Evolutionary conservation across 1,139 yeast genomes (phyloP).

Genomic region (Candida smagusa): DNA sequence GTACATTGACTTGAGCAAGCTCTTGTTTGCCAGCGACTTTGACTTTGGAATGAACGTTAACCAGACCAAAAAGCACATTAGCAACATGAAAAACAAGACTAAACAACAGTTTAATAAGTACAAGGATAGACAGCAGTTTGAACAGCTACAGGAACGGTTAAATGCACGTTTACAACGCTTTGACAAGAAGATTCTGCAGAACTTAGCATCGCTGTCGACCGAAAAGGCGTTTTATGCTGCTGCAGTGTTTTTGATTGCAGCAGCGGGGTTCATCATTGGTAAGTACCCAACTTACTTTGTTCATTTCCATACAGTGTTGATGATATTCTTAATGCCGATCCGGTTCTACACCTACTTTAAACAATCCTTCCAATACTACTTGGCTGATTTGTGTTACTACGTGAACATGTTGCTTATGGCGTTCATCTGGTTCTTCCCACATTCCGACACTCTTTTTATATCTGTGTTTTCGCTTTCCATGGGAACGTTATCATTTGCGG

Average conservation of each 20-base stretch:
- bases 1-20: conserved; percentile 36
- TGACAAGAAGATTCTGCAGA: conserved; percentile 52
- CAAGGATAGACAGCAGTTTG: conserved; percentile 14
- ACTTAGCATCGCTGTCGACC: conserved; percentile 56
- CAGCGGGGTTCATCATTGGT: conserved; percentile 76
- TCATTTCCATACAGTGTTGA: conserved; percentile 63
- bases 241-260: conserved; percentile 65
- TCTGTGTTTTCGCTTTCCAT: conserved; percentile 83
- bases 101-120: conserved; percentile 28
- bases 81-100: conserved; percentile 36
- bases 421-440: conserved; percentile 81
- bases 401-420: conserved; percentile 69
- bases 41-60: conserved; percentile 40
- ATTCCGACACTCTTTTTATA: conserved; percentile 66
- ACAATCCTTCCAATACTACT: conserved; percentile 73
- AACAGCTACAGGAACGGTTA: conserved; percentile 25
- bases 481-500: conserved; percentile 92
- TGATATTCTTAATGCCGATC: conserved; percentile 72
- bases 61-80: conserved; percentile 33
- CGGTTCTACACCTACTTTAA: conserved; percentile 81
- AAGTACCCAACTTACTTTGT: conserved; percentile 76
- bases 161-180: conserved; percentile 48
- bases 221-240: conserved; percentile 82
- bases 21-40: conserved; percentile 39
- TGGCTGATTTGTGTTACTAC: conserved; percentile 93